These are phyloP conservation scores for Vachellia collinsii DNA, from an alignment of 306 rosid genomes.

Conservation along the genomic window DNA sequence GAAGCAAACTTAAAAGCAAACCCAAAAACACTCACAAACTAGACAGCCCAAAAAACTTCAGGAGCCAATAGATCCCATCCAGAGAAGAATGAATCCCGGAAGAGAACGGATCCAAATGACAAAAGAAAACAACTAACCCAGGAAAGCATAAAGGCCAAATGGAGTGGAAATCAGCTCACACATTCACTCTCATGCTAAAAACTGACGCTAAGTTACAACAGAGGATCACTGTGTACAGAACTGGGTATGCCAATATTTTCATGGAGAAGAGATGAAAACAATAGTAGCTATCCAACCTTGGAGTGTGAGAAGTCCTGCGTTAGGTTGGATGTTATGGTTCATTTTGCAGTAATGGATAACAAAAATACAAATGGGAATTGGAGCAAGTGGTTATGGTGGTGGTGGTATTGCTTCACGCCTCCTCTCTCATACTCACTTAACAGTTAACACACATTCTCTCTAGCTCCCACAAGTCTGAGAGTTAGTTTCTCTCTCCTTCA, in stretches of 20 bases:
- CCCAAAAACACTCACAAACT: conserved; percentile 39
- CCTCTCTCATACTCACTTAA: neutral
- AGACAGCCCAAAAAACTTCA: conserved; percentile 26
- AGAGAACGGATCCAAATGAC: conserved; percentile 59
- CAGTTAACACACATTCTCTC: neutral
- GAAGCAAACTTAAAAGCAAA: conserved; percentile 20
- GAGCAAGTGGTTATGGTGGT: conserved; percentile 35
- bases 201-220: conserved; percentile 37
- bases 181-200: conserved; percentile 30
- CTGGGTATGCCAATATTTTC: conserved; percentile 7
- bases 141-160: conserved; percentile 17
- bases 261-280: conserved; percentile 38
- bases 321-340: conserved; percentile 34
- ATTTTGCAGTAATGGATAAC: conserved; percentile 50
- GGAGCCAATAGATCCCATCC: conserved; percentile 63
- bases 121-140: conserved; percentile 31
- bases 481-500: conserved; percentile 41
- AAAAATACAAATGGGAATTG: conserved; percentile 42
- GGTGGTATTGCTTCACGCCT: conserved; percentile 55
- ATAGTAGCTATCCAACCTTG: conserved; percentile 24
- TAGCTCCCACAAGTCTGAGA: neutral
- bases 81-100: conserved; percentile 44
- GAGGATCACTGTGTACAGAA: conserved; percentile 37
- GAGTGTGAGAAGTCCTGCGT: conserved; percentile 20
- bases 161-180: conserved; percentile 36